Evolutionary conservation across 257 asterid genomes (phyloP), one percentile per base, ranked within the genome.

Genomic region (Solanum acaule): DNA sequence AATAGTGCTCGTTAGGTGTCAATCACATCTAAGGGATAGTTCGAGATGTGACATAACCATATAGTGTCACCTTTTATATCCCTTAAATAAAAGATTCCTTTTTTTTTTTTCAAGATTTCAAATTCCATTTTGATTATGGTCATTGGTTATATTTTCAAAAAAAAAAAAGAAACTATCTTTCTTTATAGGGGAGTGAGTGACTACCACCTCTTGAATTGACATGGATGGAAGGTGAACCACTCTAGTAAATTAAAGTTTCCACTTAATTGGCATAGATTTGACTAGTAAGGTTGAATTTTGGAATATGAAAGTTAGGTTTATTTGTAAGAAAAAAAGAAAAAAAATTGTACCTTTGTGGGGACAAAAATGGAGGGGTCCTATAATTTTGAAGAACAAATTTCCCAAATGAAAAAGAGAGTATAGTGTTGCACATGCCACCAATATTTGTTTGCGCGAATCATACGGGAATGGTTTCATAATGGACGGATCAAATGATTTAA

Each of bases 351-450:
- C 84, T 78, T 59, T 65, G 86, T 87, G 68, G 90, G 90, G 90
- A 86, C 91, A 86, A 31, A 27, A 89, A 88, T 22, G 88, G 91
- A 89, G 70, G 93, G 88, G 42, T 83, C 38, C 67, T 8, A 44
- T 44, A 44, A 44, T 22, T 75, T 89, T 70, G 34, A 79, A 86
- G 27, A 7, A 79, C 67, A 79, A 79, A 20, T 79, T 44, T 44
- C 27, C 18, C 40, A 79, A 44, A 44, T 79, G 52, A 44, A 78
- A 78, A 15, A 31, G 71, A 49, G 20, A 49, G 23, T 59, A 83
- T 73, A 25, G 33, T 88, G 79, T 59, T 44, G 88, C 89, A 86
- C 67, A 77, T 77, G 88, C 78, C 22, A 38, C 78, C 35, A 22
- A 14, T 84, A 20, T 79, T 31, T 8, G 63, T 40, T 40, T 23